Evolutionary conservation across 1,139 yeast species (phyloP).

Genomic region (Suhomyces kunorum): DNA sequence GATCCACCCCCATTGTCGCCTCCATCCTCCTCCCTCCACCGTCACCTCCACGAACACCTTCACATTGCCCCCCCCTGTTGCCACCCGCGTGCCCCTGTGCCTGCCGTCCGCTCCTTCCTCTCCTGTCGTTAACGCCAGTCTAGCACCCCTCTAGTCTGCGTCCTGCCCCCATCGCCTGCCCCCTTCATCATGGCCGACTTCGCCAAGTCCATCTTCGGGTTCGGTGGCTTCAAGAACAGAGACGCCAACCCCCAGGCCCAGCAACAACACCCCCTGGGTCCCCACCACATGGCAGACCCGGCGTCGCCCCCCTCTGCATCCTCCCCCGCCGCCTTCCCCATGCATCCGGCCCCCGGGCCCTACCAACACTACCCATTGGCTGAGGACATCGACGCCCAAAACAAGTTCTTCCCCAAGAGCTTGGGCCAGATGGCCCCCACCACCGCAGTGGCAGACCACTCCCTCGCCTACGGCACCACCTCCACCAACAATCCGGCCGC

Average conservation of each 20-base stretch:
- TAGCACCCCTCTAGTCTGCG: no score
- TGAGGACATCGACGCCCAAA: slow-evolving; percentile 15
- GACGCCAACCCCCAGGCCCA: slow-evolving; percentile 17
- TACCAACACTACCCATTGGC: slow-evolving; percentile 10
- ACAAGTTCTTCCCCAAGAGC: slow-evolving; percentile 40
- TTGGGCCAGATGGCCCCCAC: slow-evolving; percentile 52
- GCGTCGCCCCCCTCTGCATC: slow-evolving; percentile 5
- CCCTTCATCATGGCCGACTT: slow-evolving; percentile 56
- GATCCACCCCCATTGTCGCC: neutral
- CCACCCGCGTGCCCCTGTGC: no score
- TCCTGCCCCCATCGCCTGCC: neutral
- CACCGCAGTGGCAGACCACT: slow-evolving; percentile 61
- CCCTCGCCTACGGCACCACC: slow-evolving; percentile 72
- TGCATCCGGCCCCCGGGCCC: slow-evolving; percentile 4
- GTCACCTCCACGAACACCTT: no score
- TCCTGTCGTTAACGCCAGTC: no score
- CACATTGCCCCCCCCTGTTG: no score
- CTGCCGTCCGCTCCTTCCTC: no score
- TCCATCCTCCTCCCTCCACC: slow-evolving; percentile 1
- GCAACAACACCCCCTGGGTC: slow-evolving; percentile 1
- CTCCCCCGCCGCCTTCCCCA: slow-evolving; percentile 3
- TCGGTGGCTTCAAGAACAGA: slow-evolving; percentile 47
- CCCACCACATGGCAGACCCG: neutral
- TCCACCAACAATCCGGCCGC: slow-evolving; percentile 26
- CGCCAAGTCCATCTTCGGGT: slow-evolving; percentile 62